Percentiles rank a stretch among this genome's conserved stretches.
Conservation (phyloP, 352 stramenopile genomes). For the Aphanomyces euteiches region DNA sequence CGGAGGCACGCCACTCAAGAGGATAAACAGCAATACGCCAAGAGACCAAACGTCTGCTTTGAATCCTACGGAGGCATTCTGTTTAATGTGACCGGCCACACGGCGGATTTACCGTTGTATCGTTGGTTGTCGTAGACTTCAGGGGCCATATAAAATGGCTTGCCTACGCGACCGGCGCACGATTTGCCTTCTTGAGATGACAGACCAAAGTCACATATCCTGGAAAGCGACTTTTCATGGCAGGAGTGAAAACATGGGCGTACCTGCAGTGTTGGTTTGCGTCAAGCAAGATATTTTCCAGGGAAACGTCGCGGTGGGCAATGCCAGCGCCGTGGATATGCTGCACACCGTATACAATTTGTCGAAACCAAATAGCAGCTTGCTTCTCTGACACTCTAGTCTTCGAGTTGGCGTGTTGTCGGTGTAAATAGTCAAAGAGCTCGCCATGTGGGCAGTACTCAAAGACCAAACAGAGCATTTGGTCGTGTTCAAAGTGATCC, state of each 20-base stretch:
- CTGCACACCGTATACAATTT: conserved; percentile 46
- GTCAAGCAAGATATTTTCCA: conserved; percentile 66
- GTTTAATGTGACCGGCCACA: background rate
- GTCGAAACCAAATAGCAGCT: conserved; percentile 41
- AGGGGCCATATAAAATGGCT: conserved; percentile 64
- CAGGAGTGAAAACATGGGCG: background rate
- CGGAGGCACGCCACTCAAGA: conserved; percentile 51
- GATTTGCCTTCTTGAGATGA: conserved; percentile 39
- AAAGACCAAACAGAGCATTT: conserved; percentile 55
- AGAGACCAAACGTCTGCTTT: conserved; percentile 63
- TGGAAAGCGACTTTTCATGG: background rate
- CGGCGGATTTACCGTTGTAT: conserved; percentile 14
- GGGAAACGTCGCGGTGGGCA: conserved; percentile 59
- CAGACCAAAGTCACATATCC: conserved; percentile 51
- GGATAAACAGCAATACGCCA: conserved; percentile 58
- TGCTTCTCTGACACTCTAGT: conserved; percentile 34
- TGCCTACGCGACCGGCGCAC: conserved; percentile 49
- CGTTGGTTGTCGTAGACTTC: conserved; percentile 42
- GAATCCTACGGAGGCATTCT: conserved; percentile 41
- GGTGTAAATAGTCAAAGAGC: conserved; percentile 45
- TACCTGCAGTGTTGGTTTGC: conserved; percentile 42
- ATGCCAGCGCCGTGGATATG: conserved; percentile 54
- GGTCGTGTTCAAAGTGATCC: conserved; percentile 49
- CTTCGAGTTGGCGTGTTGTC: background rate
- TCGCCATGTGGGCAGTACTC: conserved; percentile 61